Percentiles rank a stretch among this genome's conserved stretches.
Conservation (phyloP, 306 rosid species). For the Corylus americana region DNA sequence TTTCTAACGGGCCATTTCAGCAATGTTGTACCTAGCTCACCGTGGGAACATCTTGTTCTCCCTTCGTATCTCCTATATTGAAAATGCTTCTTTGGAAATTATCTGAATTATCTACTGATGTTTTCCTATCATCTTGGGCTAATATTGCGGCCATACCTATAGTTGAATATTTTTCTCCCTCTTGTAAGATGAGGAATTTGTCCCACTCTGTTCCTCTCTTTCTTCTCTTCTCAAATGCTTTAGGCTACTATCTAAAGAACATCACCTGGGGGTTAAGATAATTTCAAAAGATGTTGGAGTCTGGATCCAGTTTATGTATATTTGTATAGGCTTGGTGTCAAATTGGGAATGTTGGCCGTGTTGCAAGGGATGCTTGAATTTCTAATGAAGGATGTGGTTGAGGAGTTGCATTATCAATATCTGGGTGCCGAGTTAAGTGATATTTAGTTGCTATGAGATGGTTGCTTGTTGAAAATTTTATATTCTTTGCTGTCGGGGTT, state of each 20-base stretch:
- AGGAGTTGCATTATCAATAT: slow-evolving; percentile 39
- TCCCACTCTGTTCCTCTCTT: not conserved
- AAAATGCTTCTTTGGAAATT: not conserved
- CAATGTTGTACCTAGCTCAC: not conserved
- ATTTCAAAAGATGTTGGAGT: slow-evolving; percentile 31
- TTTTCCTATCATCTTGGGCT: not conserved
- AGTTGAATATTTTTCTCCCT: not conserved
- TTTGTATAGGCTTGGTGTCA: slow-evolving; percentile 25
- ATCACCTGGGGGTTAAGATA: slow-evolving; percentile 20
- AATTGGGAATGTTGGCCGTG: slow-evolving; percentile 35
- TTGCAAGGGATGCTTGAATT: slow-evolving; percentile 38
- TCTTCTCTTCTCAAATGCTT: not conserved
- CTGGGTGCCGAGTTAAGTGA: slow-evolving; percentile 51
- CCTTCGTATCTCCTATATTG: not conserved
- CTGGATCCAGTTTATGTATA: slow-evolving; percentile 6
- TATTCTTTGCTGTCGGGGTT: slow-evolving; percentile 56
- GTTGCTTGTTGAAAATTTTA: slow-evolving; percentile 61
- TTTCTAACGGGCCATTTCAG: too few species aligned
- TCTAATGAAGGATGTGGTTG: slow-evolving; percentile 48
- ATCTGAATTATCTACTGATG: not conserved
- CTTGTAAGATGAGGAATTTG: not conserved
- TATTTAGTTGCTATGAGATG: slow-evolving; percentile 57
- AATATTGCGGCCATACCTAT: not conserved
- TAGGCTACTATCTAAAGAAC: not conserved
- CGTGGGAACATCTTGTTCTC: not conserved